Base-by-base conservation (phyloP, 495 filamentous ascomycete species). In the Lasiosphaeriaceae sp. region DNA sequence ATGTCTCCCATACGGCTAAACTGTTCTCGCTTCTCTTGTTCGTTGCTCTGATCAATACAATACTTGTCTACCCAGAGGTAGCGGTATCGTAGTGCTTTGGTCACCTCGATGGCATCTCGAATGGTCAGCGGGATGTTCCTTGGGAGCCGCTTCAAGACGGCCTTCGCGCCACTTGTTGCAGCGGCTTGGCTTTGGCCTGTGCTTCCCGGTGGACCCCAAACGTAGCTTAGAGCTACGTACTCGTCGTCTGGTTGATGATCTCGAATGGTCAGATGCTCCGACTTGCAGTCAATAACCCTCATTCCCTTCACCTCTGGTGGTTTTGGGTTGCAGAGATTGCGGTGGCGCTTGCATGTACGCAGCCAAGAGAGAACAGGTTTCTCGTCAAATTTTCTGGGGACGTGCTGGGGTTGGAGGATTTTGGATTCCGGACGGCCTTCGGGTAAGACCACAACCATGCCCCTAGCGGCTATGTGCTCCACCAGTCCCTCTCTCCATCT, bases 51-150 rank as follows among this genome's bases (percentile, higher is more conserved):
- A 34, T 65, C 50, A 4, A 77, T 67, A 50, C 74, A 77, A 31
- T 71, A 55, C 24, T 55, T 54, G 54, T 77, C 74, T 2, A 75
- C 66, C 74, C 74, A 76, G 34, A 75, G 58, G 50, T 67, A 74
- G 7, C 46, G 51, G 12, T 66, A 55, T 9, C 67, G 61, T 35
- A 77, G 60, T 16, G 31, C 47, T n/a, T 22, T 54, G 16, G 61
- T 62, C 5, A 72, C 52, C 39, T 50, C 26, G 2, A 75, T 66
- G 3, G 68, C 68, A 56, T 76, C 73, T 39, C 64, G 48, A 41
- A 71, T 62, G 20, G 60, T 65, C 35, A 58, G 58, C 11, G 63
- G 64, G 23, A 66, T 31, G 44, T 50, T 19, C 23, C n/a, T 47
- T 21, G 47, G 47, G 47, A 57, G 57, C n/a, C n/a, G n/a, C 4